A percentile compares a stretch with the other conserved stretches of the same genome.
Conservation (phyloP, 768 basidiomycete species). For the Amanita phalloides region DNA sequence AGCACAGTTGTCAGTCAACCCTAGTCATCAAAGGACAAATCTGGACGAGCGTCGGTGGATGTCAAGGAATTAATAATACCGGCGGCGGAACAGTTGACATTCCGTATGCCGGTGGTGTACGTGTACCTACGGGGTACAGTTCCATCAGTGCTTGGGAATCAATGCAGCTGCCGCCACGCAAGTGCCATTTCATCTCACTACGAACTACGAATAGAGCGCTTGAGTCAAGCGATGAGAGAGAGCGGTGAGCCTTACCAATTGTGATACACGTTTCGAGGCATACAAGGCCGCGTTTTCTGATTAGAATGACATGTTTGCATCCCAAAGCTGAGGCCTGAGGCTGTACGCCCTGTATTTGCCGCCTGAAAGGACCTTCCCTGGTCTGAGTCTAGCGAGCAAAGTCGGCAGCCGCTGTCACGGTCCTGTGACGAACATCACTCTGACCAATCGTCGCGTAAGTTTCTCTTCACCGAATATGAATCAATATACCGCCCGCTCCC, state of each 20-base stretch:
- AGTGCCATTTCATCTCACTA: not conserved
- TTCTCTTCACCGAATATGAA: not conserved
- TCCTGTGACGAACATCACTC: not conserved
- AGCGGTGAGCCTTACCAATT: not conserved
- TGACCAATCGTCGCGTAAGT: not conserved
- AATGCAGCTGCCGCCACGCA: not conserved
- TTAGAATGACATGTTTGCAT: not conserved
- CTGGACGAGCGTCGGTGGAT: constrained; percentile 1
- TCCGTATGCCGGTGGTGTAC: not conserved
- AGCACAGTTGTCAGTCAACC: not conserved
- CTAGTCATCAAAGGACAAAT: constrained; percentile 2
- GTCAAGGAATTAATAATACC: not conserved
- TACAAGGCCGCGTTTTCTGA: not conserved
- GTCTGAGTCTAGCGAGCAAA: too few species aligned
- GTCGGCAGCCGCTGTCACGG: not conserved
- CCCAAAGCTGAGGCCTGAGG: not conserved
- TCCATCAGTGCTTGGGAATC: not conserved
- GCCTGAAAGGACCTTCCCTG: not conserved
- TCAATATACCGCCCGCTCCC: not conserved
- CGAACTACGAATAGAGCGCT: not conserved
- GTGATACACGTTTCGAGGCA: not conserved
- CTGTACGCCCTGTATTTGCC: not conserved
- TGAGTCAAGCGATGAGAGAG: not conserved
- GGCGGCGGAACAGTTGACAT: not conserved
- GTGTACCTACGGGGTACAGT: not conserved